Base-by-base conservation (phyloP, 495 filamentous ascomycete genomes). In the Mycothermus thermophilus region DNA sequence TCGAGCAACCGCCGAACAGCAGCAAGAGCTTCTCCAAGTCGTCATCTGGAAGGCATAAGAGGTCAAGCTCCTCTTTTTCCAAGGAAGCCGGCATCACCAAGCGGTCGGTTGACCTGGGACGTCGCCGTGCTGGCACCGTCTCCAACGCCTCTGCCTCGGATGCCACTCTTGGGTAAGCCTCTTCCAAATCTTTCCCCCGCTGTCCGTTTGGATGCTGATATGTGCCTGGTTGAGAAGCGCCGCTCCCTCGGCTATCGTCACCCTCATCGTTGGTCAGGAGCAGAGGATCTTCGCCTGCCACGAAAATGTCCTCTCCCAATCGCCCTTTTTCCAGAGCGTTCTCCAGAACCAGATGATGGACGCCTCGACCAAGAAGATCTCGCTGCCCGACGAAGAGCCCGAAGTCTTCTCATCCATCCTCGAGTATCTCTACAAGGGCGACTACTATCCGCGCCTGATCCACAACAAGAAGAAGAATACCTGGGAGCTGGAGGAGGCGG, bases 401-500 rank as follows among this genome's bases (percentile, higher is more conserved):
- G 84, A 92, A 52, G 75, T 90, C 48, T 82, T 95, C 66, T 90
- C 85, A 18, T 84, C 79, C 13, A 66, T 95, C 12, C 74, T 95
- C 32, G 86, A 93, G 53, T 93, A 80, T 48, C 75, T 93, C 39
- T 93, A 95, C 71, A 87, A 67, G 59, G 85, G 81, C 43, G 86
- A 93, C 54, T 95, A 95, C 58, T 87, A 78, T 38, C 86, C 82
- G 1, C 72, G 77, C 12, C 59, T 88, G 14, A 44, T 77, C 15
- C 78, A 81, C 58, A 79, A 80, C 58, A 73, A 77, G 53, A 71
- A 67, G 21, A 61, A 63, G 17, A 70, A 75, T 51, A 65, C 68
- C 26, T 84, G 77, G 75, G 76, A 82, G 49, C 56, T 86, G n/a
- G 80, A 84, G 45, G 67, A 70, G 37, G 50, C 60, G 4, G 41